Evolutionary conservation across 2,329 filamentous ascomycete genomes (phyloP), one percentile per base, ranked within the genome.

Genomic region (Alternaria hordeiaustralica): DNA sequence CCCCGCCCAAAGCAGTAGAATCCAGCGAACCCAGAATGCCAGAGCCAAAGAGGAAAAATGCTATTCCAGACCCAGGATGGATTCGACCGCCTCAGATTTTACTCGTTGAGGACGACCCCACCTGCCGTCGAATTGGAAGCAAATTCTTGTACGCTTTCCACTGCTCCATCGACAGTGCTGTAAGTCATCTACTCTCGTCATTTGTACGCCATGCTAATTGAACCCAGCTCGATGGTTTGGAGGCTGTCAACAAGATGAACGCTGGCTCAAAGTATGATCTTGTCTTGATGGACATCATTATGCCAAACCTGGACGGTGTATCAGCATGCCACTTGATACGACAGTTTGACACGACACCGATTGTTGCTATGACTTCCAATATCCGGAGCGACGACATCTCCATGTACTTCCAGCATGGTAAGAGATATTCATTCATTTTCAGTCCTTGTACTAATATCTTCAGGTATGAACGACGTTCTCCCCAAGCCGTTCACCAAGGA

Each of bases 331-430:
- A 96, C 75, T 89, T 97, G 66, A 97, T 99, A 69, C 89, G 95
- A 57, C 92, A 97, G 75, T 93, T 95, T 66, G 90, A 94, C 41
- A 88, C 90, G 6, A 90, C 92, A 20, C 96, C 96, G 0, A 96
- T 99, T 73, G 93, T 99, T 62, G 96, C 96, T 50, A 98, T 99
- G 96, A 99, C 96, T 4, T 97, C 95, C 4, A 99, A 98, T 77
- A 98, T 99, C 68, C 89, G 96, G 68, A 94, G 93, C 64, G 95
- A 97, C 74, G 96, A 99, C 78, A 96, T 98, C 65, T 92, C 95
- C 58, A 94, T 96, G 83, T 99, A 99, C 78, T 98, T 97, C 83
- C 90, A 95, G 74, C 94, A 97, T 82, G 96, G 94, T 96, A 87
- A 84, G 90, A 75, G 7, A 21, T 7, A 10, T 18, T 36, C 5